These are phyloP conservation scores for Lepidium campestre DNA, from an alignment of 441 rosid species.

Conservation along the genomic window DNA sequence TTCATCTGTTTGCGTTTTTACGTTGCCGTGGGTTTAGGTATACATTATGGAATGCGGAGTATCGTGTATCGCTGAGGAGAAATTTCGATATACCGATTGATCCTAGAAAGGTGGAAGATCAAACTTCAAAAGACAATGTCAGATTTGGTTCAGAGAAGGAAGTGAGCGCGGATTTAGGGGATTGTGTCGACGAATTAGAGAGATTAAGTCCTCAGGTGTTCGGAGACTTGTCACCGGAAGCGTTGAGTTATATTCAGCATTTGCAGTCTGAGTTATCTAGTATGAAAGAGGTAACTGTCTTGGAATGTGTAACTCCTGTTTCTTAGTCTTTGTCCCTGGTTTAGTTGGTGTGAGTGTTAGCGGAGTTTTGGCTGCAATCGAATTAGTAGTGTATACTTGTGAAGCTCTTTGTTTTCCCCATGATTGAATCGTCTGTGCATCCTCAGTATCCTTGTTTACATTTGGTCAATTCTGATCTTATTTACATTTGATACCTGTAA, in stretches of 20 bases:
- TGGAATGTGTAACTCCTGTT: neutral
- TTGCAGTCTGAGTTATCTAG: slow-evolving; percentile 57
- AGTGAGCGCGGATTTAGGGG: slow-evolving; percentile 29
- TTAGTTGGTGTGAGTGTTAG: neutral
- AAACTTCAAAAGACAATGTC: slow-evolving; percentile 5
- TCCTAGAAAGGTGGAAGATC: slow-evolving; percentile 18
- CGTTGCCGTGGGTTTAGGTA: slow-evolving; percentile 39
- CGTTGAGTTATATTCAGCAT: slow-evolving; percentile 51
- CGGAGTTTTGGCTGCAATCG: neutral
- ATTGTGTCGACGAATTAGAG: slow-evolving; percentile 39
- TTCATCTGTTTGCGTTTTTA: neutral
- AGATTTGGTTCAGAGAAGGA: slow-evolving; percentile 15
- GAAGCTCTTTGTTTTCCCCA: neutral
- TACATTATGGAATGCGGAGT: slow-evolving; percentile 93
- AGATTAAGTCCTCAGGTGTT: slow-evolving; percentile 47
- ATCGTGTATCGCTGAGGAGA: slow-evolving; percentile 63
- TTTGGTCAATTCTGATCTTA: neutral
- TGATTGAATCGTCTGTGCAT: neutral
- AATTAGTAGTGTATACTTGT: neutral
- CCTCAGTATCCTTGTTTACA: neutral
- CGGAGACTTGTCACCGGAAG: slow-evolving; percentile 60
- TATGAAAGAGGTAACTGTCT: slow-evolving; percentile 47
- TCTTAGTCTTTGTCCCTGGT: neutral
- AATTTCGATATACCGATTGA: slow-evolving; percentile 47
- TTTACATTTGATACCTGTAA: neutral